These are phyloP conservation scores for Aspergillus sergii DNA, from an alignment of 2,329 filamentous ascomycete species.

Conservation along the genomic window DNA sequence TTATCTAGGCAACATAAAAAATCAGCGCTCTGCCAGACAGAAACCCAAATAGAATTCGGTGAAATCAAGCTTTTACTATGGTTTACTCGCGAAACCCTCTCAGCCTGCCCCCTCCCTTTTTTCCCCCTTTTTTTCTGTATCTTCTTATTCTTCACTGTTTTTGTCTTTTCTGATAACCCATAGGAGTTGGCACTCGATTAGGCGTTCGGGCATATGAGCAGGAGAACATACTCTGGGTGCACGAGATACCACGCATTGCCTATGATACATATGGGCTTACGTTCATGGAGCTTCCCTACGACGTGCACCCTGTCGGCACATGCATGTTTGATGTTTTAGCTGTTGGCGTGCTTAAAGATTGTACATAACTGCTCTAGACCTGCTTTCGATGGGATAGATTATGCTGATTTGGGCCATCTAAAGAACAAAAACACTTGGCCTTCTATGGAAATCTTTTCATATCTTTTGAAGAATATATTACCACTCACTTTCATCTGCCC, in stretches of 20 bases:
- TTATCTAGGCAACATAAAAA: background rate
- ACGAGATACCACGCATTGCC: slow-evolving; percentile 28
- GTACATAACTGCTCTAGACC: slow-evolving; percentile 4
- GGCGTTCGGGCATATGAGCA: slow-evolving; percentile 13
- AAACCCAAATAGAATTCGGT: background rate
- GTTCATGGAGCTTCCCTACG: background rate
- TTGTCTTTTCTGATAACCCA: background rate
- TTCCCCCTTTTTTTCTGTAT: slow-evolving; percentile 6
- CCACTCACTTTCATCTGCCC: slow-evolving; percentile 48
- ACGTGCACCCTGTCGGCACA: background rate
- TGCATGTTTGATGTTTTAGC: background rate
- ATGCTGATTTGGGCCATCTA: background rate
- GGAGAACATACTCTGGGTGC: slow-evolving; percentile 14
- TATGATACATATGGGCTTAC: slow-evolving; percentile 9
- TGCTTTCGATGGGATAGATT: background rate
- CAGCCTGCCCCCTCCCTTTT: background rate
- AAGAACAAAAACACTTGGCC: background rate
- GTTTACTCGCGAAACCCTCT: background rate
- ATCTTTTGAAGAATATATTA: slow-evolving; percentile 13
- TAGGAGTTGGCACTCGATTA: slow-evolving; percentile 10
- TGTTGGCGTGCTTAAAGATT: slow-evolving; percentile 1
- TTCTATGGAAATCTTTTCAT: background rate
- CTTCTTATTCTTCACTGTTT: slow-evolving; percentile 2
- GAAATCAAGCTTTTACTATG: background rate
- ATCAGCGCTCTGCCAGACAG: slow-evolving; percentile 3